Evolutionary conservation across 1,284 basidiomycete genomes (phyloP), one percentile per base, ranked within the genome.

Genomic region (Taiwanofungus camphoratus): DNA sequence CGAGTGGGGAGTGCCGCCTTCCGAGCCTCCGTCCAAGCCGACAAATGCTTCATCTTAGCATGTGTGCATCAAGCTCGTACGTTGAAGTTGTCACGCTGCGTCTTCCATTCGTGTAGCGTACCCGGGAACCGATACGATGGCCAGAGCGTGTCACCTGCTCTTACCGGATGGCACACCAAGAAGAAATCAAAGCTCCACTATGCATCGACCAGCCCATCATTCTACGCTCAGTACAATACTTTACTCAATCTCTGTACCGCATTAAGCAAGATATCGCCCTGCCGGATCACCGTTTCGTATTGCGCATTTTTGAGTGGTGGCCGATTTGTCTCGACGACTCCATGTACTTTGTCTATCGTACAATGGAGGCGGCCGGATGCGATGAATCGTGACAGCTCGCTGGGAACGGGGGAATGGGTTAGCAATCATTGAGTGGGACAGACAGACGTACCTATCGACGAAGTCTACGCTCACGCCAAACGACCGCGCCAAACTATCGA

Each of bases 241-340:
- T 86, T 86, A 56, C 84, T 86, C 61, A 87, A 61, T 54, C 82
- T 66, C 58, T 87, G 83, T 52, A 88, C 74, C 45, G 79, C 76
- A 57, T 85, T 94, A 44, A 97, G 68, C 45, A 97, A 65, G n/a
- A 91, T 66, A 64, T 98, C 94, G 2, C 90, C 89, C 62, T 90
- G 84, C 65, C 87, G 83, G 53, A 92, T 74, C 56, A 97, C 87
- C 40, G 86, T 84, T 58, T 93, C 91, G 61, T 97, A 98, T 58
- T 93, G 85, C 34, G 85, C 82, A 45, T 86, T 91, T 76, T 97
- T 96, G 23, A 82, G 64, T 5, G 81, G 78, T 11, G 92, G 87
- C 46, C 93, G 74, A 42, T 90, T 93, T n/a, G 94, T 98, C 67
- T 94, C 91, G 9, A 98, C 92, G 22, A 97, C 78, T 0, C 92